Base-by-base conservation (phyloP, 2,329 filamentous ascomycete genomes). In the Xylaria digitata region DNA sequence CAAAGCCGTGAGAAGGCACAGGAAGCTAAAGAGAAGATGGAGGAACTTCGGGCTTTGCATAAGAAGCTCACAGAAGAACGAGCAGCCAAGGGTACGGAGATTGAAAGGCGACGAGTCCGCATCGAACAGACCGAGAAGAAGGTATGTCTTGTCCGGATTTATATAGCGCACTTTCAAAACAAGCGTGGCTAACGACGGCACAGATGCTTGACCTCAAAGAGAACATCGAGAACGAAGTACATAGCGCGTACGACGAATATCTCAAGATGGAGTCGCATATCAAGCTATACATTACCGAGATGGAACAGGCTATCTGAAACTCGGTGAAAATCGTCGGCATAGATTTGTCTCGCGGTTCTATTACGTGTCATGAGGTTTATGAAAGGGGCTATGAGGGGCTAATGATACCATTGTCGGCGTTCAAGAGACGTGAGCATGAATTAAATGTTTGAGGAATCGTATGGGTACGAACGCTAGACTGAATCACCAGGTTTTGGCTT, bases 61-160 rank as follows among this genome's bases (percentile, higher is more conserved):
- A 89, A 89, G 75, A 89, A 89, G 76, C 83, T 98, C 67, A 92
- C 91, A 0, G 92, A 95, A 76, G 95, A 99, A 83, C 86, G 94
- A 69, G 87, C 87, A 1, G 93, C 96, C 61, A 96, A 97, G 81
- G 90, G 91, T 40, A 90, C 93, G 65, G 95, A 98, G 76, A 96
- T 98, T 82, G 96, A 99, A 83, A 89, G 92, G 76, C 86, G 94
- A 74, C 89, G 92, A 72, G 93, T 97, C n/a, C 86, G 94, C 67
- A 98, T 99, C 70, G 96, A 99, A 81, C 94, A 97, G 83, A 97
- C 93, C 8, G 95, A 98, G 86, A 98, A 98, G 83, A 98, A 98
- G 92, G 94, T 94, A 83, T 74, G 83, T 76, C 13, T 7, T 40
- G 26, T 32, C 45, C 17, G 32, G 11, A 30, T 46, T 15, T 15